Evolutionary conservation across 306 rosid species (phyloP).

Genomic region (Crotalaria pallida): DNA sequence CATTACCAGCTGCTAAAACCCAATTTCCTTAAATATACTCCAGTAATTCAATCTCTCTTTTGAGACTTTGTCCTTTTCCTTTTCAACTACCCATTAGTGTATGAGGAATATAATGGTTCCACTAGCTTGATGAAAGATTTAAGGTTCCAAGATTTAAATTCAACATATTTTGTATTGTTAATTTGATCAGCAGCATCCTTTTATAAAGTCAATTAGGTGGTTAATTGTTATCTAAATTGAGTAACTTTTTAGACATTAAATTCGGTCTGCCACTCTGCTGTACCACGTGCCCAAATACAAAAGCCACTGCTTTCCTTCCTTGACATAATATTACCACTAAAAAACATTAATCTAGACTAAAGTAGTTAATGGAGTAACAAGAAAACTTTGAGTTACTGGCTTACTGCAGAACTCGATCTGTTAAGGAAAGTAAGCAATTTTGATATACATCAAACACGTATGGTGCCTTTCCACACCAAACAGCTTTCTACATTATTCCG

Average conservation of each 20-base stretch:
- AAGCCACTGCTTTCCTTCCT: neutral
- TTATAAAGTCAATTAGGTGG: conserved; percentile 4
- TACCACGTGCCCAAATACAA: conserved; percentile 1
- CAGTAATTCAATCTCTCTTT: neutral
- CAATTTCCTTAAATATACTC: neutral
- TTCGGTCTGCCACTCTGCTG: neutral
- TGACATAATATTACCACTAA: neutral
- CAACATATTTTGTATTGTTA: conserved; percentile 10
- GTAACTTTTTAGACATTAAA: neutral
- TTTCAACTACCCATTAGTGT: conserved; percentile 29
- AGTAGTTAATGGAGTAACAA: neutral
- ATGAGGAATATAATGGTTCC: conserved; percentile 14
- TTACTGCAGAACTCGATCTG: neutral
- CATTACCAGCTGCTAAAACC: too few species aligned
- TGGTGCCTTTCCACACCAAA: neutral
- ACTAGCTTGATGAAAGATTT: conserved; percentile 16
- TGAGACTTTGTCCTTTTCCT: neutral
- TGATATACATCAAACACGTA: neutral
- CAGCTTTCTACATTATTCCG: neutral
- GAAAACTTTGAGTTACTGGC: neutral
- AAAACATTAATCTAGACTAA: neutral
- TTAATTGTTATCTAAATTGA: conserved; percentile 4
- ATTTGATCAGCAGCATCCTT: neutral
- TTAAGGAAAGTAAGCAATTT: neutral
- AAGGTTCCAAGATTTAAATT: conserved; percentile 9